Evolutionary conservation across 495 filamentous ascomycete genomes (phyloP), one percentile per base, ranked within the genome.

Genomic region (Chaetomium fimeti): DNA sequence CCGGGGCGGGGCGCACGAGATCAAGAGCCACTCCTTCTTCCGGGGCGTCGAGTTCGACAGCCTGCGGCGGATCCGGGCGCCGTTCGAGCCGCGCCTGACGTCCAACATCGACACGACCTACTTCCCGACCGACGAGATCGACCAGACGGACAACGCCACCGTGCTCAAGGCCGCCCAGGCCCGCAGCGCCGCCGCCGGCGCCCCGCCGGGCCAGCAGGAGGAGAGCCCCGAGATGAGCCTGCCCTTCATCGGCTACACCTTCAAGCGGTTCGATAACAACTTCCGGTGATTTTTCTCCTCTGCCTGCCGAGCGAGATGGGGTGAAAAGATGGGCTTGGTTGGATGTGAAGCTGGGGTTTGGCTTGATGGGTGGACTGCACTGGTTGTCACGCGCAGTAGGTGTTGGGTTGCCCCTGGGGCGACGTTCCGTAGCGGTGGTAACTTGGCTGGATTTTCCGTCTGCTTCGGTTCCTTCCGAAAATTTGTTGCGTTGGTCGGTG

Each of bases 171-270:
- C 74, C 78, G 75, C 77, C 58, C 91, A 82, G 84, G 85, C 74
- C 78, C 76, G 80, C 60, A 70, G 68, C 48, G 63, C 51, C 62
- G 64, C 57, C 20, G 5, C 13, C 49, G 54, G 25, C 38, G 55
- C 18, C 54, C 4, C 27, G 15, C 6, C 53, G 9, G 15, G 13
- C 18, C 77, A 76, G 66, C 70, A 69, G 57, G 78, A 81, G 52
- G 82, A 85, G 63, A 78, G 78, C 29, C 83, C 83, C n/a, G 95
- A 97, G 82, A 91, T 98, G 86, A 92, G 88, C 74, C 75, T 98
- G 72, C 94, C 94, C 3, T 98, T 98, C 75, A 96, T 98, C 70
- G 94, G 94, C 25, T 98, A 98, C 74, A 98, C 94, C 22, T 98
- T 96, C 82, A 98, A 97, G 82, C 89, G 94, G 62, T 98, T 98